phyloP scores from a whole-genome alignment of 495 filamentous ascomycete genomes.

The Xylaria sp. region DNA sequence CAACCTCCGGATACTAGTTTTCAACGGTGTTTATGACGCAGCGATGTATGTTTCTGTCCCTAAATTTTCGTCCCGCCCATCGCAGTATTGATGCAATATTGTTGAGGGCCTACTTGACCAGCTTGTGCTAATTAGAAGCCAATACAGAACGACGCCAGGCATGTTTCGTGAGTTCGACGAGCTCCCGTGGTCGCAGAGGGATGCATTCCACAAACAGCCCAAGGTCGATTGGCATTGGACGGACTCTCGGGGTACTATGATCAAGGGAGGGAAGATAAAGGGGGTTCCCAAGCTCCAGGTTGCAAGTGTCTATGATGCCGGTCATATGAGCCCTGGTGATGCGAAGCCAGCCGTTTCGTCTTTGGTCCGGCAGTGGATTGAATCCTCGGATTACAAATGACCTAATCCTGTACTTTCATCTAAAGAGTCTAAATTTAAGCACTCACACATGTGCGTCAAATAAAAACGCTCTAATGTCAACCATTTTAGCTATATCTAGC shows the following conservation, averaged over 20 bases:
- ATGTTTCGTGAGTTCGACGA: conserved; percentile 24
- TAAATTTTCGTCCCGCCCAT: neutral
- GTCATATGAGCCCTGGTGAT: conserved; percentile 23
- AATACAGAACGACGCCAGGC: conserved; percentile 11
- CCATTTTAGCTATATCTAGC: conserved; percentile 25
- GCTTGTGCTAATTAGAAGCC: neutral
- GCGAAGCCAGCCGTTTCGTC: conserved; percentile 22
- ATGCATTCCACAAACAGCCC: neutral
- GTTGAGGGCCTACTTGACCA: neutral
- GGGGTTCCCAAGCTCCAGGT: conserved; percentile 8
- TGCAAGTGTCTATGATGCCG: conserved; percentile 17
- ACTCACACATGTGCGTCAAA: neutral
- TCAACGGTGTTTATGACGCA: conserved; percentile 22
- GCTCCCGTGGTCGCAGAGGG: conserved; percentile 6
- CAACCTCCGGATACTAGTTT: conserved; percentile 1
- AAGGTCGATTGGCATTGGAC: conserved; percentile 17
- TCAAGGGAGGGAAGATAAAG: conserved; percentile 17
- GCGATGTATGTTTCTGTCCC: conserved; percentile 2
- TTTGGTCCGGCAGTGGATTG: conserved; percentile 19
- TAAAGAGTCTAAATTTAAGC: neutral
- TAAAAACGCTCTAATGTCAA: conserved; percentile 6
- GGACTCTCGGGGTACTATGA: neutral
- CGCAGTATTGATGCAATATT: neutral
- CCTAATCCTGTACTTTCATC: neutral
- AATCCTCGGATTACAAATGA: neutral